Percentiles rank a stretch among this genome's conserved stretches.
Evolutionary conservation across 805 yeast genomes (phyloP).

Genomic region (Hanseniaspora nectarophila): DNA sequence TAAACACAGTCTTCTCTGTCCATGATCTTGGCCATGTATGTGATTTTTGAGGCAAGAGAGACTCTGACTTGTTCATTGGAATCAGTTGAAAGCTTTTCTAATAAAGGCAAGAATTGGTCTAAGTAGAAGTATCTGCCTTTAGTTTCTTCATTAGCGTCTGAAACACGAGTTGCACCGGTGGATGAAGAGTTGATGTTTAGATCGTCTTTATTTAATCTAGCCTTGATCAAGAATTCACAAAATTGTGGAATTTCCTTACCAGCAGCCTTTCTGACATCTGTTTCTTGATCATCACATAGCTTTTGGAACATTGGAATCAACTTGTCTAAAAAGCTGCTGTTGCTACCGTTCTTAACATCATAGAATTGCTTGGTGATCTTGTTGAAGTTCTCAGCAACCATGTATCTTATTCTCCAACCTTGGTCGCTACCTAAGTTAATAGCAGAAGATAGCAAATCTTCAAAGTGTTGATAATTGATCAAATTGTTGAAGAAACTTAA

Average conservation of each 20-base stretch:
- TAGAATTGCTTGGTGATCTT: constrained; percentile 55
- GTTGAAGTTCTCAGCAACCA: constrained; percentile 91
- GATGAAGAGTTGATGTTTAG: not conserved
- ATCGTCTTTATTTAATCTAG: not conserved
- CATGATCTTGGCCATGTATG: constrained; percentile 73
- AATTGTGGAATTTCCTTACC: constrained; percentile 82
- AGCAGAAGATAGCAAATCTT: constrained; percentile 52
- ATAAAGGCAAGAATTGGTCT: constrained; percentile 66
- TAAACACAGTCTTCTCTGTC: constrained; percentile 77
- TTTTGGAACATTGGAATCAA: constrained; percentile 52
- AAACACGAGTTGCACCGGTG: not conserved
- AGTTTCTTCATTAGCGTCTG: constrained; percentile 4
- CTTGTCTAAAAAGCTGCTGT: constrained; percentile 27
- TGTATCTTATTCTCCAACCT: constrained; percentile 96
- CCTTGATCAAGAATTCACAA: constrained; percentile 36
- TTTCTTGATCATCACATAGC: constrained; percentile 83
- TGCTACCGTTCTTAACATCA: constrained; percentile 38
- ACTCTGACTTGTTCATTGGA: constrained; percentile 88
- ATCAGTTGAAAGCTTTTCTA: constrained; percentile 74
- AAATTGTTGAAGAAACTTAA: constrained; percentile 53
- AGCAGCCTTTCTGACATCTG: constrained; percentile 91
- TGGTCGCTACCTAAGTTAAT: constrained; percentile 69
- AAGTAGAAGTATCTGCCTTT: constrained; percentile 37
- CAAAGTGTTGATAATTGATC: constrained; percentile 46
- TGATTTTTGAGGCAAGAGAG: constrained; percentile 77